These are phyloP conservation scores for Malus asiatica DNA, from an alignment of 306 rosid genomes.

Conservation along the genomic window DNA sequence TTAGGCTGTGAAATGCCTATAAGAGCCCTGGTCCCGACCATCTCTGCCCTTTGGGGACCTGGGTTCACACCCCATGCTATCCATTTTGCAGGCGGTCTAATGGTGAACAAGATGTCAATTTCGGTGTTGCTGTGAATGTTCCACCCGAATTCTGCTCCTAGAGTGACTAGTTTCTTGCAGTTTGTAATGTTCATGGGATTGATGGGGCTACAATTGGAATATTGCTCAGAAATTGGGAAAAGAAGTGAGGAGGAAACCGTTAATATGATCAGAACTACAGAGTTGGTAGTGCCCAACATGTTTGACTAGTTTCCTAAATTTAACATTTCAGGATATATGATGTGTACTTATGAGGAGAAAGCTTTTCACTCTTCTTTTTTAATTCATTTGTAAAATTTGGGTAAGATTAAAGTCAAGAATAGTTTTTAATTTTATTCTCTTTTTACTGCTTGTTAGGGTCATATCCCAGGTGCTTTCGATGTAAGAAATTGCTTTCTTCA, in stretches of 20 bases:
- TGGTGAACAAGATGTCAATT: constrained; percentile 40
- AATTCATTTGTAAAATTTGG: neutral
- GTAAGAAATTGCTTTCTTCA: neutral
- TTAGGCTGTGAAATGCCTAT: constrained; percentile 30
- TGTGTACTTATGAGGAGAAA: neutral
- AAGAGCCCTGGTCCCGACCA: constrained; percentile 76
- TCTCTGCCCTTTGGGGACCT: constrained; percentile 28
- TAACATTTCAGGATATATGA: neutral
- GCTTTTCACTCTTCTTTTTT: neutral
- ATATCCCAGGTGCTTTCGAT: neutral
- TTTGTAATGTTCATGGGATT: neutral
- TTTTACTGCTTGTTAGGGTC: neutral
- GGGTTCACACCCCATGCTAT: constrained; percentile 86
- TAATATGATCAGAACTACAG: constrained; percentile 8
- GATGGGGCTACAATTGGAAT: neutral
- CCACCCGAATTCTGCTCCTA: constrained; percentile 66
- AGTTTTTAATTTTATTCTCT: neutral
- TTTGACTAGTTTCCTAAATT: neutral
- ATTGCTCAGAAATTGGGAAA: neutral
- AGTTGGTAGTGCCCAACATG: constrained; percentile 21
- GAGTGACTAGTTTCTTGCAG: constrained; percentile 50
- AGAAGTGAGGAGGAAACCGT: constrained; percentile 20
- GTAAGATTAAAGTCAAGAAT: neutral
- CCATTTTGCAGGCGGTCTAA: constrained; percentile 20
- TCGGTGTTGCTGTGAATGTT: neutral